Percentiles rank a stretch among this genome's conserved stretches.
phyloP scores from a whole-genome alignment of 352 stramenopile genomes.

The Pythium coloratum region DNA sequence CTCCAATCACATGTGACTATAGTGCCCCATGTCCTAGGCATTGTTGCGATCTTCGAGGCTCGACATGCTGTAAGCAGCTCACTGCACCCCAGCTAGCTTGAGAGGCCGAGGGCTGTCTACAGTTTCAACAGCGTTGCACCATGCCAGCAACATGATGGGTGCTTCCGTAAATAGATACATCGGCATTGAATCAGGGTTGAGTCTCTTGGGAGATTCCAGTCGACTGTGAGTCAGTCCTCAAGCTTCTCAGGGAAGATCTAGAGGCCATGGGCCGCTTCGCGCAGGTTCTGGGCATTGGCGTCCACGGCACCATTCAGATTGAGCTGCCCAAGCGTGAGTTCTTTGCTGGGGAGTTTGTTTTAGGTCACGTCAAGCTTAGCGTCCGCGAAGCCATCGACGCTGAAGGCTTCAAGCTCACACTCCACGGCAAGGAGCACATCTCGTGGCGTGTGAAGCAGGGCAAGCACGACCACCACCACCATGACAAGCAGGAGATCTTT shows the following conservation, averaged over 20 bases:
- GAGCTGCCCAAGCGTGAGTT: conserved; percentile 18
- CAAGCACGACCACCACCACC: conserved; percentile 16
- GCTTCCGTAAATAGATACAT: too few relatives aligned
- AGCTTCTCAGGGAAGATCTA: too few relatives aligned
- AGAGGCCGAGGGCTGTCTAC: too few relatives aligned
- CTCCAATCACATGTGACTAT: background rate
- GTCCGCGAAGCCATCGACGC: conserved; percentile 9
- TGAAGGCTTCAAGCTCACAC: conserved; percentile 14
- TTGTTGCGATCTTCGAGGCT: too few relatives aligned
- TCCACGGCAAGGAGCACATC: conserved; percentile 13
- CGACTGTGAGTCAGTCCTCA: too few relatives aligned
- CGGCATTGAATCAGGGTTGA: too few relatives aligned
- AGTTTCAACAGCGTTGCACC: too few relatives aligned
- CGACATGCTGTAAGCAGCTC: too few relatives aligned
- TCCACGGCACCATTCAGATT: conserved; percentile 7
- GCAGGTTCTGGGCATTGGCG: conserved; percentile 20
- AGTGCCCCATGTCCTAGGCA: background rate
- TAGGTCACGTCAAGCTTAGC: conserved; percentile 13
- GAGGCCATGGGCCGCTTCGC: conserved; percentile 16
- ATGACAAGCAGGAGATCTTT: conserved; percentile 11
- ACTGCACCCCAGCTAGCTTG: too few relatives aligned
- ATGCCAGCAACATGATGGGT: too few relatives aligned
- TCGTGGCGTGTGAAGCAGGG: conserved; percentile 9
- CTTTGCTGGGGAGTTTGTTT: conserved; percentile 14
- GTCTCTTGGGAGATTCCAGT: too few relatives aligned